Base-by-base conservation (phyloP, 305 asterid genomes). In the Stenogyne calaminthoides region DNA sequence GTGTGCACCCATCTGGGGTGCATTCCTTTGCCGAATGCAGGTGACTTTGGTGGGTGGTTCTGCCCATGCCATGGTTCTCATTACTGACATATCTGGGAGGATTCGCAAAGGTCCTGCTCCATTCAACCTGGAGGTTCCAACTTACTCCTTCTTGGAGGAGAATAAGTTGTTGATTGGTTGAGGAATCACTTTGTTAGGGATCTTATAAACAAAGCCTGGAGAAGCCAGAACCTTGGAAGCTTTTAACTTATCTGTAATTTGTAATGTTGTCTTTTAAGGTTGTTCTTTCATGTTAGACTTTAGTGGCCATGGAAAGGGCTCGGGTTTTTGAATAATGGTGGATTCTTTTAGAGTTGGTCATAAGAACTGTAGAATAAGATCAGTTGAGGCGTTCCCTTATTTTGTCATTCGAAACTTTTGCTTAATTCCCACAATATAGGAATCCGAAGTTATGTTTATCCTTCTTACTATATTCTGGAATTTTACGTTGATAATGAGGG, bases 11-110 rank as follows among this genome's bases (percentile, higher is more conserved):
- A 91, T 79, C 75, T 91, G 62, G 97, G 97, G 7, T 91, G 97
- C 86, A 91, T 91, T 64, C 97, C 97, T 1, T 71, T 91, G 85
- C 96, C 97, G 34, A 89, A 91, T 84, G 97, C 96, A 2, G 97
- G 97, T 70, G 96, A 91, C 19, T 91, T 76, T 72, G 96, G 96
- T 59, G 97, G 97, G 25, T 91, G 96, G 96, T 91, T 91, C 76
- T 91, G 97, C 83, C 97, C 97, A 0, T 91, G 97, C 86, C 97
- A 91, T 52, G 96, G 97, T 5, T 91, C 94, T 19, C 97, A 91
- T 27, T 91, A 91, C n/a, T 6, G 97, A 91, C 46, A 85, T 89
- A 60, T 91, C 97, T 52, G 97, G 97, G 65, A 84, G 97, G 83
- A 89, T 89, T 44, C 89, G 96, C 34, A 89, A 86, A 62, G 94